Evolutionary conservation across 1,284 basidiomycete genomes (phyloP).

Genomic region (Porogramme epimiltina): DNA sequence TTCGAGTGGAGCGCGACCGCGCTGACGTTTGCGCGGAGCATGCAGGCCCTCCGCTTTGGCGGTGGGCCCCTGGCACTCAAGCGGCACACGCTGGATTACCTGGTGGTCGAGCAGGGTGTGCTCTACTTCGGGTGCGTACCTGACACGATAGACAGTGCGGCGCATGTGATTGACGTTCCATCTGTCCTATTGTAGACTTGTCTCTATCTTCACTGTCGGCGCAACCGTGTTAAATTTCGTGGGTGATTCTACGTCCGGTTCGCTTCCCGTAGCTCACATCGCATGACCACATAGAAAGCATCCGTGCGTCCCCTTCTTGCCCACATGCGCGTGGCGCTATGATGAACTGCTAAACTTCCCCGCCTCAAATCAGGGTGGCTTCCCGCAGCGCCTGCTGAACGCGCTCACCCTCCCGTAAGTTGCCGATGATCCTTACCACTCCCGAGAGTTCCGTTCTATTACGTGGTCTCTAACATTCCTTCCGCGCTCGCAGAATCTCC

Average conservation of each 20-base stretch:
- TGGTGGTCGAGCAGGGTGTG: conserved; percentile 35
- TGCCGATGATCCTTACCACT: neutral
- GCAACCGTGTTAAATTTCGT: conserved; percentile 34
- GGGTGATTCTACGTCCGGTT: conserved; percentile 9
- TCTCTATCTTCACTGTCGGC: conserved; percentile 31
- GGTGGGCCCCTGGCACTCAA: conserved; percentile 21
- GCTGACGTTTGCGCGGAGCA: conserved; percentile 31
- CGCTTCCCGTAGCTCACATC: neutral
- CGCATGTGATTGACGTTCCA: neutral
- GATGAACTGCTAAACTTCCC: neutral
- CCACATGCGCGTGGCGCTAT: too few relatives aligned
- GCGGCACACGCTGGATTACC: conserved; percentile 28
- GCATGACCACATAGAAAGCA: neutral
- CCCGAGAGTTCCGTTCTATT: neutral
- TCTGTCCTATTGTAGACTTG: conserved; percentile 18
- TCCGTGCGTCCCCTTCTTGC: neutral
- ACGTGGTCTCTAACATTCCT: neutral
- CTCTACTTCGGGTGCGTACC: conserved; percentile 30
- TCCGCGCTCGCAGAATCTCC: conserved; percentile 29
- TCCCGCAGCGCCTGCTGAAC: conserved; percentile 33
- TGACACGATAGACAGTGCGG: neutral
- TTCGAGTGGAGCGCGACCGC: conserved; percentile 31
- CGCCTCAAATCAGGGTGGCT: conserved; percentile 22
- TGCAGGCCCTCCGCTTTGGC: conserved; percentile 28
- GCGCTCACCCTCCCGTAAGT: conserved; percentile 31